Base-by-base conservation (phyloP, 305 asterid genomes). In the Fraxinus platypoda region DNA sequence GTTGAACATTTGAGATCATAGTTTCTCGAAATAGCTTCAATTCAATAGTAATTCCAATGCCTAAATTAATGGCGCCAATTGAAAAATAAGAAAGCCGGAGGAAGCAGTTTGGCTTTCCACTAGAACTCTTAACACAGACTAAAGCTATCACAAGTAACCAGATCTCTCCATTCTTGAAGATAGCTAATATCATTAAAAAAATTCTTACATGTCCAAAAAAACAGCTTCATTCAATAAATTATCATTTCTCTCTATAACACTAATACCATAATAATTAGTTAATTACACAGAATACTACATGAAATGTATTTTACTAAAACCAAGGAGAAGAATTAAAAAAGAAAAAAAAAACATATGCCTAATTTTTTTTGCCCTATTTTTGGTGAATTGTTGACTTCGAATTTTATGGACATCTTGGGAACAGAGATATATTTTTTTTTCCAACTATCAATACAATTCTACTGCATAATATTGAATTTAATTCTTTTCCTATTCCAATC, bases 331-430 rank as follows among this genome's bases (percentile, higher is more conserved):
- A 54, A 17, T 17, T 9, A 41, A 9, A 19, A 15, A 54, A 13
- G 28, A 26, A 34, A 21, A 9, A 72, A 35, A n/a, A 35, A n/a
- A 37, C 31, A 26, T 75, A 33, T 52, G 82, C 77, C 34, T 31
- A 31, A 31, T 37, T 37, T 8, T 8, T 35, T 37, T 74, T 80
- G n/a, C 62, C 78, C 71, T 28, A 25, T 31, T 76, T 37, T 77
- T 28, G 83, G 79, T 30, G 81, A 70, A 82, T 23, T 75, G 78
- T 82, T 84, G 87, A 75, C 86, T 82, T 80, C 76, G 33, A 74
- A 33, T 33, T 23, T 34, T 38, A 26, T 64, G 49, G 73, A 41
- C 59, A 77, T 33, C 77, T 19, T 57, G 75, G 5, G 72, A 79
- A 62, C 31, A 19, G 38, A n/a, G 38, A 52, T 11, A 75, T 81